Evolutionary conservation across 768 basidiomycete genomes (phyloP).

Genomic region (Heimioporus sp.): DNA sequence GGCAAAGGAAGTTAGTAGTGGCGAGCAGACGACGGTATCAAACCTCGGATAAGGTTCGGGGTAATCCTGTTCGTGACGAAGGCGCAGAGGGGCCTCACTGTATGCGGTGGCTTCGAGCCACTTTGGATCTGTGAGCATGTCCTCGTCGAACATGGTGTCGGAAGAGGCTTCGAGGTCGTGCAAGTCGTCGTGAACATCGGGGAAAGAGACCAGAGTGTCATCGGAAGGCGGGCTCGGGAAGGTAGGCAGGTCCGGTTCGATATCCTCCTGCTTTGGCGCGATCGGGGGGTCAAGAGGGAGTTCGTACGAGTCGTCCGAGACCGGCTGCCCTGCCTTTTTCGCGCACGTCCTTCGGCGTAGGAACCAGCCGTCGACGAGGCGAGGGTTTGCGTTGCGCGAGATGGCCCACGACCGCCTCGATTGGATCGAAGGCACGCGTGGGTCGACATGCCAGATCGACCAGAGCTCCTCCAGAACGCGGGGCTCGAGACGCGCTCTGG

Average conservation of each 20-base stretch:
- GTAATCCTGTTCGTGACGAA: neutral
- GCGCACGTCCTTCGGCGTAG: constrained; percentile 21
- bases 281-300: constrained; percentile 11
- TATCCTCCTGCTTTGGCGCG: constrained; percentile 9
- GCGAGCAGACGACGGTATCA: constrained; percentile 1
- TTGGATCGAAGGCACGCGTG: constrained; percentile 26
- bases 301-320: constrained; percentile 20
- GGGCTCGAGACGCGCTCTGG: constrained; percentile 10
- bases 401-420: constrained; percentile 28
- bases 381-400: constrained; percentile 18
- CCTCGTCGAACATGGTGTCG: constrained; percentile 20
- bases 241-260: constrained; percentile 1
- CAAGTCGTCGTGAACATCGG: neutral
- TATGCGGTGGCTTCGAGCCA: constrained; percentile 11
- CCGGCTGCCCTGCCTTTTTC: constrained; percentile 20
- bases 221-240: constrained; percentile 18
- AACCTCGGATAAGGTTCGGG: constrained; percentile 13
- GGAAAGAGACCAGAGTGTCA: constrained; percentile 19
- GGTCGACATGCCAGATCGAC: constrained; percentile 28
- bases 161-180: constrained; percentile 19
- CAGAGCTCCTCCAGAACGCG: constrained; percentile 24
- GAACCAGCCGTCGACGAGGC: constrained; percentile 27
- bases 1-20: constrained; percentile 11
- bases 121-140: neutral
- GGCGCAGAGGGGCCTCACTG: neutral